Evolutionary conservation across 2,329 filamentous ascomycete species (phyloP), one percentile per base, ranked within the genome.

Genomic region (Pseudogymnoascus sp.): DNA sequence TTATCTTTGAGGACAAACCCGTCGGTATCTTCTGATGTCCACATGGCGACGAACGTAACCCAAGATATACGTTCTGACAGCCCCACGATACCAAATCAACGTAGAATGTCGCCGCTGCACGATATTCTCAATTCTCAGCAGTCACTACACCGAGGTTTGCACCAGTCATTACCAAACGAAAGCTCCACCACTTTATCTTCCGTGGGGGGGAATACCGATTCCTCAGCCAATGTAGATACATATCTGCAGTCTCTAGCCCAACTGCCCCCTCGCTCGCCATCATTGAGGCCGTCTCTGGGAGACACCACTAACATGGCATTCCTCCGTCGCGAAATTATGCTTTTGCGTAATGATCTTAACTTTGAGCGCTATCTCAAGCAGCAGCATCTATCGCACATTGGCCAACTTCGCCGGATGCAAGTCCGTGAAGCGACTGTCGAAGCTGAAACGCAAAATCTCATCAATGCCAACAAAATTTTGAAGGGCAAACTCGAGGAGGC

Each of bases 321-420:
- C 68, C 77, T 95, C 3, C 86, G 91, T 68, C 83, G 88, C 45
- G 88, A 92, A 69, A 83, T 92, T n/a, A 83, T 92, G 62, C 77
- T 93, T 1, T 76, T 95, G 10, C 86, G 88, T 51, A 95, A 93
- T 67, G 90, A 95, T 69, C 79, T 95, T 48, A 90, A 89, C 68
- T 95, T 93, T 71, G 91, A 95, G 74, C 83, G 89, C 25, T 93
- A 92, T 74, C 82, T 93, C 70, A 93, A 93, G 73, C 85, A 92
- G 68, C 90, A 95, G 71, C 90, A 93, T 73, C 84, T 93, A 68
- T 84, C 87, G 1, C 90, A 93, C 65, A 93, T 95, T 72, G 90
- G 90, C 0, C 89, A 91, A 71, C 77, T 95, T 45, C 87, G 90
- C 69, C 82, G 89, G 13, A 86, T 87, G 67, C 87, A 92, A 65